Percentiles rank a stretch among this genome's conserved stretches.
phyloP scores from a whole-genome alignment of 192 early-diverging fungal genomes.

The Backusella tarrabulga region DNA sequence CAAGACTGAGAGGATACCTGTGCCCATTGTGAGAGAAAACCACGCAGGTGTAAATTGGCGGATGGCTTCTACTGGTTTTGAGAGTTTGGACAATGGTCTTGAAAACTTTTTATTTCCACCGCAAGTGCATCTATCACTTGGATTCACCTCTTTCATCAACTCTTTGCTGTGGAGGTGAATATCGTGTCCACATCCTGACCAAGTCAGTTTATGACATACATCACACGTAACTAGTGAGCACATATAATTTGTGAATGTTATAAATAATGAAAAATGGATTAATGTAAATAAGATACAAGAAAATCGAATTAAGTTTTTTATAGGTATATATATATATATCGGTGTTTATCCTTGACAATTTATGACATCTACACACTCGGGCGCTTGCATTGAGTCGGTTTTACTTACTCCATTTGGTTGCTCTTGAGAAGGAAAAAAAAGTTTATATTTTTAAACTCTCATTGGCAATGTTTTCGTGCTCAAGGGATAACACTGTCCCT shows the following conservation, averaged over 20 bases:
- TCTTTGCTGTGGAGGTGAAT: not conserved
- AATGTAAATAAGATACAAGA: not conserved
- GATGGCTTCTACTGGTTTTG: not conserved
- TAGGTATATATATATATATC: not conserved
- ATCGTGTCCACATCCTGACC: not conserved
- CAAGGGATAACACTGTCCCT: not conserved
- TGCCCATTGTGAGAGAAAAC: conserved; percentile 54
- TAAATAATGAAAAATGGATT: not conserved
- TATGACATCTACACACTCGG: not conserved
- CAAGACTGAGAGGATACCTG: conserved; percentile 40
- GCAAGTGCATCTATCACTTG: not conserved
- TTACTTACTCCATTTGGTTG: not conserved
- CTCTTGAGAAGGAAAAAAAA: not conserved
- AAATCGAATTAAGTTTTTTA: not conserved
- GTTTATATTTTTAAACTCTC: too few relatives aligned
- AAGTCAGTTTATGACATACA: not conserved
- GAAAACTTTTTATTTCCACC: not conserved
- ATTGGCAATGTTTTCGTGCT: not conserved
- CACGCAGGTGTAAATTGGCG: conserved; percentile 55
- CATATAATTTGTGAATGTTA: not conserved
- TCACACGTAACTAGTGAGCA: not conserved
- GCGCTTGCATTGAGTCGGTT: not conserved
- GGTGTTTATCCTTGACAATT: not conserved
- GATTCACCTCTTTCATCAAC: not conserved
- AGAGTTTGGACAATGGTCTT: not conserved